Conservation (phyloP, 1,284 basidiomycete species). For the Fistulinella cinereoalba region DNA sequence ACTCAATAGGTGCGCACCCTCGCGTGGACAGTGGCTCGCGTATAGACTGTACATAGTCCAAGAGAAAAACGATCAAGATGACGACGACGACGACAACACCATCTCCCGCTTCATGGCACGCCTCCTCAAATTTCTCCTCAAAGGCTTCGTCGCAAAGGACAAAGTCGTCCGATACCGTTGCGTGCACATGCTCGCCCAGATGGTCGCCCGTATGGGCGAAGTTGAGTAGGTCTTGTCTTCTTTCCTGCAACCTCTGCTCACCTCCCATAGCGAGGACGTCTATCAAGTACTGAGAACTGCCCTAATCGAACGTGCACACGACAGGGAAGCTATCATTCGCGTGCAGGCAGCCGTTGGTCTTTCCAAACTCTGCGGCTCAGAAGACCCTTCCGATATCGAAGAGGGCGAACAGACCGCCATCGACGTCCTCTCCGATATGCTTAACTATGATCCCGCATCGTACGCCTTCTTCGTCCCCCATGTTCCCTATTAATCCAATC, state of each 20-base stretch:
- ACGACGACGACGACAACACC: constrained; percentile 70
- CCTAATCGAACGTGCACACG: constrained; percentile 76
- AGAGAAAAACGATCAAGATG: constrained; percentile 41
- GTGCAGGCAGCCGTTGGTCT: constrained; percentile 85
- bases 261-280: constrained; percentile 67
- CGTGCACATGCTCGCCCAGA: constrained; percentile 75
- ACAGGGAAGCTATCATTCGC: constrained; percentile 85
- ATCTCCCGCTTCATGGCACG: constrained; percentile 73
- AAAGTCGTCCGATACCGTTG: constrained; percentile 84
- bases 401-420: constrained; percentile 65
- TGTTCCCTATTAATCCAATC: background rate
- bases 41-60: constrained; percentile 20
- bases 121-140: constrained; percentile 76
- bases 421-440: constrained; percentile 69
- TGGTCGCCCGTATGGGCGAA: constrained; percentile 79
- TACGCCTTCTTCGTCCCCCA: constrained; percentile 41
- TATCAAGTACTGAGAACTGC: constrained; percentile 67
- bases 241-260: background rate
- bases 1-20: constrained; percentile 64
- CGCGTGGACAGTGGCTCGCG: background rate
- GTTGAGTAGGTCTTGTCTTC: constrained; percentile 60
- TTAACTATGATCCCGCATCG: constrained; percentile 78
- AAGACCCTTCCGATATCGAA: constrained; percentile 65
- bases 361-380: constrained; percentile 78
- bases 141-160: constrained; percentile 87